Evolutionary conservation across 441 rosid species (phyloP), one percentile per base, ranked within the genome.

Genomic region (Adansonia madagascariensis): DNA sequence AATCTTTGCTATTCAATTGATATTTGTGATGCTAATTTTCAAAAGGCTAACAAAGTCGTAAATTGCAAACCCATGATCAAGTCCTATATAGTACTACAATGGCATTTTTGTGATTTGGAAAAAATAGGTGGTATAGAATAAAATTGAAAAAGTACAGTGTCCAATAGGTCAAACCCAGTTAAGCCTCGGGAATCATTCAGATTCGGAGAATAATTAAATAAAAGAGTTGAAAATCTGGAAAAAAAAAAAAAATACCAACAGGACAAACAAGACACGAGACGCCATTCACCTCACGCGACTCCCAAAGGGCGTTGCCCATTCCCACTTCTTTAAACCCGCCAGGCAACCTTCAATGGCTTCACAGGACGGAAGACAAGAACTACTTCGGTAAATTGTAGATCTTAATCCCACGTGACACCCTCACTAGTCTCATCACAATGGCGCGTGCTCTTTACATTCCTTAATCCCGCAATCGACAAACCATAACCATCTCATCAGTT

Each of bases 141-240:
- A 31, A 3, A 31, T 31, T 31, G 35, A 31, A 31, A 31, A 31
- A 31, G 35, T 31, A 11, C 35, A 10, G 7, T 10, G 6, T 31
- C 61, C 46, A 3, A 18, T 10, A 47, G 70, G 77, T 74, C 69
- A 74, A 74, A 74, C 27, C 67, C 77, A 31, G 46, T 52, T 27
- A 27, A 52, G 24, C 24, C 46, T 55, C 6, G 3, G 74, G 35
- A 31, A 17, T 1, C 31, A 15, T 35, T 63, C 20, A 22, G n/a
- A 55, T 31, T 31, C 35, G 1, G 35, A 44, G 2, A 46, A 11
- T 17, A 10, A 47, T 50, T 31, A 31, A 31, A 75, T 49, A 35
- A 66, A 56, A n/a, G 79, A 27, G 79, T 68, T 76, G 79, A 76
- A 76, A 67, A 53, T 66, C 24, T 6, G 11, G 57, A 68, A 24